A percentile compares a stretch with the other conserved stretches of the same genome.
These are phyloP conservation scores for Dothistroma pini DNA, from an alignment of 2,329 filamentous ascomycete genomes.

Conservation along the genomic window DNA sequence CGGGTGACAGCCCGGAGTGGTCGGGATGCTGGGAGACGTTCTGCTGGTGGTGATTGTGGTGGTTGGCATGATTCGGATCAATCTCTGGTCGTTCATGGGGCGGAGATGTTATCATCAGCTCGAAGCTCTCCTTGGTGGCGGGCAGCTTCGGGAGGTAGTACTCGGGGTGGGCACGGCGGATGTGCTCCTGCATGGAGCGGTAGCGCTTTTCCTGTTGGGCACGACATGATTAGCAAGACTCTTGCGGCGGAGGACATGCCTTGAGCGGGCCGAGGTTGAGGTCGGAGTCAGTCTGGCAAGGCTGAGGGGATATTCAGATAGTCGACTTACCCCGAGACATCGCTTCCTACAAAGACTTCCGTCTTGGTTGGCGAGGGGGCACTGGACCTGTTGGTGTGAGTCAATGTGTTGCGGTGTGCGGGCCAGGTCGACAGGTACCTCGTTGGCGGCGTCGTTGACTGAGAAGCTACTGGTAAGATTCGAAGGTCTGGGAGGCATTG, in stretches of 20 bases:
- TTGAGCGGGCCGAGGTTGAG: not conserved
- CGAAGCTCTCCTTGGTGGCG: constrained; percentile 95
- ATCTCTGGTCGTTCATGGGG: constrained; percentile 65
- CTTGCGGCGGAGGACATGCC: constrained; percentile 14
- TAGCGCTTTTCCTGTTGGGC: constrained; percentile 78
- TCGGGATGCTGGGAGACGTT: constrained; percentile 32
- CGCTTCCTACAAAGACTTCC: constrained; percentile 95
- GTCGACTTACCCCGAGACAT: constrained; percentile 87
- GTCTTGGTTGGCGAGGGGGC: constrained; percentile 92
- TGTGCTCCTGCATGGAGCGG: constrained; percentile 99
- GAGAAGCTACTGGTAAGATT: constrained; percentile 11
- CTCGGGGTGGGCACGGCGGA: constrained; percentile 91
- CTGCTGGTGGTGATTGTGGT: constrained; percentile 24
- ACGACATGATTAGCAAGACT: constrained; percentile 32
- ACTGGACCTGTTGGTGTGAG: constrained; percentile 69
- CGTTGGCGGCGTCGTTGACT: constrained; percentile 7
- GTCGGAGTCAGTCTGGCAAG: constrained; percentile 1
- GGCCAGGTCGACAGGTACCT: constrained; percentile 62
- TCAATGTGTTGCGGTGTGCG: not conserved
- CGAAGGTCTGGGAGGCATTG: constrained; percentile 71
- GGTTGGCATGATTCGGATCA: constrained; percentile 37
- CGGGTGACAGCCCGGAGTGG: constrained; percentile 38
- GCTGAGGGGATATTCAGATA: constrained; percentile 23
- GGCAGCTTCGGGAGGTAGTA: constrained; percentile 98
- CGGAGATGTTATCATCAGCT: constrained; percentile 90